Evolutionary conservation across 2,329 filamentous ascomycete species (phyloP), one percentile per base, ranked within the genome.

Genomic region (Phaeosphaeria sp.): DNA sequence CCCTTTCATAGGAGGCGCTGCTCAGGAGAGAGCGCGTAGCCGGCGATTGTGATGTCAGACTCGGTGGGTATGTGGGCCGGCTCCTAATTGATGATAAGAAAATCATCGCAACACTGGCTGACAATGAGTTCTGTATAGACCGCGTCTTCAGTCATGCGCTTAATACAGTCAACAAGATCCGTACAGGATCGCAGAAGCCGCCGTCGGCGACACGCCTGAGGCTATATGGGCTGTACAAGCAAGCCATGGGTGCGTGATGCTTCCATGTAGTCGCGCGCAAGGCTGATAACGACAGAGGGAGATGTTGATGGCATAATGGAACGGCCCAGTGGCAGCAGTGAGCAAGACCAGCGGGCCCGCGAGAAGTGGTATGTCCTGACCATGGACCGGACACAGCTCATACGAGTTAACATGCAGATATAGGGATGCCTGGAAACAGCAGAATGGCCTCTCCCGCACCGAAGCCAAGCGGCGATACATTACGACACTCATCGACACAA

Each of bases 71-170:
- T 54, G 77, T 75, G 7, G 36, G 11, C 36, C 44, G 22, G 18
- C 11, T 36, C 30, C 11, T 36, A 11, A 13, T 36, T 7, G 11
- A 36, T 13, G 30, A 36, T 13, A 36, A 43, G 8, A 20, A 36
- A 24, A 39, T 20, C 8, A 40, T 11, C 40, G 25, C 33, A 43
- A 24, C 18, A 22, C 46, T 49, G 22, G 18, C 45, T 33, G 36
- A 39, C 30, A 22, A 33, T 46, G 53, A 49, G 57, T 67, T 51
- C 62, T 36, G 17, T 8, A 8, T 63, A 98, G 95, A 99, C 82
- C 91, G 95, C 80, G 95, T 99, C 75, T 99, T 99, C 79, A 94
- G 96, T 77, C 94, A 99, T 87, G 95, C 95, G 65, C 90, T 99
- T 79, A 97, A 97, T 81, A 98, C 95, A 22, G 94, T 99, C 72